A percentile compares a stretch with the other conserved stretches of the same genome.
These are phyloP conservation scores for Phlebopus sp. DNA, from an alignment of 1,284 basidiomycete genomes.

Conservation along the genomic window DNA sequence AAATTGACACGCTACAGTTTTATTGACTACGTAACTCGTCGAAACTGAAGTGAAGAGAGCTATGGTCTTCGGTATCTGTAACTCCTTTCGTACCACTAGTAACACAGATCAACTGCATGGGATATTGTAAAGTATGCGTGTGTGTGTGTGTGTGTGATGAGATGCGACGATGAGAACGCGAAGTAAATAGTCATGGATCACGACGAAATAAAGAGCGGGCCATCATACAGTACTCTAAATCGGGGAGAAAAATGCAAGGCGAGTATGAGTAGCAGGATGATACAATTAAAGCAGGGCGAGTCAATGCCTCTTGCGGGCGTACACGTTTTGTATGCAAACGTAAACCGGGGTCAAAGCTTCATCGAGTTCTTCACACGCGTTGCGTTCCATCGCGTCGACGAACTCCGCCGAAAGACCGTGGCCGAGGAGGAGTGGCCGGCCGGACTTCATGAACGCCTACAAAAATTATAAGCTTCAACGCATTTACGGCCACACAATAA, in stretches of 20 bases:
- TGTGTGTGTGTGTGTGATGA: no score
- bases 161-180: no score
- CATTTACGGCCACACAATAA: constrained; percentile 27
- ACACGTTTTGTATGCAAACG: constrained; percentile 55
- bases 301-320: constrained; percentile 50
- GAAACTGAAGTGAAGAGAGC: no score
- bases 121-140: no score
- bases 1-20: no score
- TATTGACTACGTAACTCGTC: no score
- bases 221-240: background rate
- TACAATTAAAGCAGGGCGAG: constrained; percentile 3
- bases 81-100: no score
- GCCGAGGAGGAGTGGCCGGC: constrained; percentile 63
- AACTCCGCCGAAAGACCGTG: constrained; percentile 52
- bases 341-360: constrained; percentile 47
- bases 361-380: constrained; percentile 49
- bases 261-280: background rate
- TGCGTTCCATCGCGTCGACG: constrained; percentile 50
- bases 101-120: no score
- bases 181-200: no score
- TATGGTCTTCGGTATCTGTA: no score
- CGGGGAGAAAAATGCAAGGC: background rate
- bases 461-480: constrained; percentile 17
- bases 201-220: background rate
- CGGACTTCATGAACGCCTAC: constrained; percentile 62